These are phyloP conservation scores for Lentinula guzmanii DNA, from an alignment of 768 basidiomycete species.

Conservation along the genomic window DNA sequence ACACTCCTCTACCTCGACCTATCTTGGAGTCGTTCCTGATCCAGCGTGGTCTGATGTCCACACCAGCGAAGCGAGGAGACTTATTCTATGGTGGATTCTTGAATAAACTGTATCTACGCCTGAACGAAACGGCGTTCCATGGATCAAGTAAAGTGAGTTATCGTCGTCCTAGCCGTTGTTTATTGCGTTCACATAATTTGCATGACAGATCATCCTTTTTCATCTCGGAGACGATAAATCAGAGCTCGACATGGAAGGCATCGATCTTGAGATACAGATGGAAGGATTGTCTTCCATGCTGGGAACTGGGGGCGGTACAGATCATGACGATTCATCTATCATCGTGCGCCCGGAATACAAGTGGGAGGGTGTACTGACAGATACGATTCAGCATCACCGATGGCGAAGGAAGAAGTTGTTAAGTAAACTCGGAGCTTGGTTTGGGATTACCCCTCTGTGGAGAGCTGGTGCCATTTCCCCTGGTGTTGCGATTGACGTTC, in stretches of 20 bases:
- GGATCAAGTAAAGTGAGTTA: constrained; percentile 43
- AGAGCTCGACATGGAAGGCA: constrained; percentile 58
- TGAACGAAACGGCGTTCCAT: constrained; percentile 62
- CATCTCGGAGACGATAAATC: constrained; percentile 48
- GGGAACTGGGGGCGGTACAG: constrained; percentile 64
- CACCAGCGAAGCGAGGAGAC: constrained; percentile 33
- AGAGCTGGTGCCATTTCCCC: constrained; percentile 41
- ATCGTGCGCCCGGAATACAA: constrained; percentile 56
- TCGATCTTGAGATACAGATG: constrained; percentile 47
- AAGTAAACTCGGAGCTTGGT: constrained; percentile 60
- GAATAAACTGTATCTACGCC: constrained; percentile 65
- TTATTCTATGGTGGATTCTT: constrained; percentile 61
- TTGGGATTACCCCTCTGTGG: constrained; percentile 64
- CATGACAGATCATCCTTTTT: constrained; percentile 50
- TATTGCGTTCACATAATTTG: not conserved
- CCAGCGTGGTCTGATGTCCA: constrained; percentile 54
- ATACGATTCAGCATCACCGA: constrained; percentile 36
- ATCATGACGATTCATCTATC: constrained; percentile 58
- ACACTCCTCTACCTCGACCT: constrained; percentile 58
- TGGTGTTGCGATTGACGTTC: constrained; percentile 58
- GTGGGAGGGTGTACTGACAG: constrained; percentile 65
- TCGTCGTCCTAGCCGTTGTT: not conserved
- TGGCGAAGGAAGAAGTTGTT: constrained; percentile 31
- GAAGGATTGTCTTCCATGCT: constrained; percentile 40
- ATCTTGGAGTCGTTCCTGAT: constrained; percentile 58